A percentile compares a stretch with the other conserved stretches of the same genome.
These are phyloP conservation scores for Lactarius trivialis DNA, from an alignment of 768 basidiomycete species.

Conservation along the genomic window DNA sequence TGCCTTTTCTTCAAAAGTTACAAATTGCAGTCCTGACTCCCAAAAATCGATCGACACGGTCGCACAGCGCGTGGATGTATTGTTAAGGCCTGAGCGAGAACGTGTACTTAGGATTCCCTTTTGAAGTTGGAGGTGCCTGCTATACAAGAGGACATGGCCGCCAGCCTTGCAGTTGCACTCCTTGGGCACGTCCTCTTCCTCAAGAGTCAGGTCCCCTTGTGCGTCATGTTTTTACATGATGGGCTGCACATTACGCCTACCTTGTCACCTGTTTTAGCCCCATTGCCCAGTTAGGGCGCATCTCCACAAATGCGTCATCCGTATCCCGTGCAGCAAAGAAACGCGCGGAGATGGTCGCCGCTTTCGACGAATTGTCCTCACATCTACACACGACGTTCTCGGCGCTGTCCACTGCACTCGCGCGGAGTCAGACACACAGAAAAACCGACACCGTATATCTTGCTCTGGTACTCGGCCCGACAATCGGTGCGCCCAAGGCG, in stretches of 20 bases:
- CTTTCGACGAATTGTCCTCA: slow-evolving; percentile 65
- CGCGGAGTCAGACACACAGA: slow-evolving; percentile 26
- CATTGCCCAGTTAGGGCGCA: slow-evolving; percentile 52
- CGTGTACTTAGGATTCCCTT: slow-evolving; percentile 32
- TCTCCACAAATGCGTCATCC: slow-evolving; percentile 42
- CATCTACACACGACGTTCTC: slow-evolving; percentile 72
- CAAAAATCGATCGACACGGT: not conserved
- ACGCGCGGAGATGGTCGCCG: slow-evolving; percentile 52
- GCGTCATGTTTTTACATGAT: slow-evolving; percentile 29
- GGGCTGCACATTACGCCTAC: not conserved
- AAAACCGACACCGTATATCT: slow-evolving; percentile 41
- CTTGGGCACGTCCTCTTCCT: slow-evolving; percentile 69
- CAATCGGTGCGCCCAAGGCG: slow-evolving; percentile 51
- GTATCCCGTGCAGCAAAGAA: slow-evolving; percentile 49
- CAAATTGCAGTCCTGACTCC: not conserved
- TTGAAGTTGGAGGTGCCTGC: slow-evolving; percentile 42
- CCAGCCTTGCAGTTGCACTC: slow-evolving; percentile 53
- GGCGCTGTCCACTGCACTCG: slow-evolving; percentile 62
- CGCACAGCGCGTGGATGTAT: not conserved
- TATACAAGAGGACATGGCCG: slow-evolving; percentile 55
- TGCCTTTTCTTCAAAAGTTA: not conserved
- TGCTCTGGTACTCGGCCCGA: slow-evolving; percentile 61
- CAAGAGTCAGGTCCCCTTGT: slow-evolving; percentile 78
- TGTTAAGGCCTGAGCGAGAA: not conserved
- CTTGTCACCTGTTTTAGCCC: slow-evolving; percentile 39